Evolutionary conservation across 1,284 basidiomycete genomes (phyloP), one percentile per base, ranked within the genome.

Genomic region (Psilocybe mexicana): DNA sequence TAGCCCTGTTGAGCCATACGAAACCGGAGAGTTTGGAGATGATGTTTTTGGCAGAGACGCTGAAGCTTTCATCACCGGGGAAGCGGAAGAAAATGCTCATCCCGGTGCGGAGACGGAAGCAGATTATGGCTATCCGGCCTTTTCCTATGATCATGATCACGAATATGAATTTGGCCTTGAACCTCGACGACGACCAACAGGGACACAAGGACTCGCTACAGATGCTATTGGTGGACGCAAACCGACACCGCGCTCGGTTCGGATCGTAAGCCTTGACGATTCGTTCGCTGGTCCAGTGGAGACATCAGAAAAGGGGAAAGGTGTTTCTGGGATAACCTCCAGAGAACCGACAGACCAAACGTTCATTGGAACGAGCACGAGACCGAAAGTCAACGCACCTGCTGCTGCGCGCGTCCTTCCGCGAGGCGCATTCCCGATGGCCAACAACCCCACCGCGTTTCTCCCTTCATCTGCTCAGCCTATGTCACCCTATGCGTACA

Each of bases 201-300:
- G 30, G 43, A 61, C 61, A 36, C 69, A 79, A 57, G 38, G n/a
- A 40, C 38, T 11, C 4, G 6, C n/a, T 3, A n/a, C 12, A 40
- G 38, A 40, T 14, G n/a, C 12, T 40, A 63, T 74, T 24, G 80
- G 83, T 30, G 90, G 90, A 12, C 80, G 90, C 52, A 88, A 84
- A 64, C 81, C 90, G 1, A 90, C 89, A 0, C 87, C 88, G 35
- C 84, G 90, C 38, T 90, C 88, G 1, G 86, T 92, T 23, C 84
- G 90, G 61, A 88, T 92, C 59, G 85, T 92, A 62, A 88, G 82
- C 63, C 70, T 90, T 55, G 81, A 83, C 63, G 79, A 84, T 57
- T 73, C 77, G 14, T 69, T 69, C 50, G 33, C 76, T 72, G 61
- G 72, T 66, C 51, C 61, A 30, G 62, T 60, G 5, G 61, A 63